Evolutionary conservation across 768 basidiomycete genomes (phyloP), one percentile per base, ranked within the genome.

Genomic region (Pleurotus djamor): DNA sequence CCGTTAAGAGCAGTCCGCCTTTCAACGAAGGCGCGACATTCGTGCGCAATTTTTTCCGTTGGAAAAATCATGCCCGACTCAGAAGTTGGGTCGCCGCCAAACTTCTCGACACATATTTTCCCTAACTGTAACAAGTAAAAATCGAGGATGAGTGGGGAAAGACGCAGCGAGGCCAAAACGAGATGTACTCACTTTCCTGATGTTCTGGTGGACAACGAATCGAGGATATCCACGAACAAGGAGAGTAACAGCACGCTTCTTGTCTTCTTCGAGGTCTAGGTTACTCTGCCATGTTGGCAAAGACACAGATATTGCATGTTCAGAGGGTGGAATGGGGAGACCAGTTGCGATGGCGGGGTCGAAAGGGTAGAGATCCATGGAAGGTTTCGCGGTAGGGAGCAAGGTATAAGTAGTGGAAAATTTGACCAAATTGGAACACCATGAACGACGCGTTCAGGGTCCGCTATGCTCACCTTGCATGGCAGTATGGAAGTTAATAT

Each of bases 231-330:
- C 96, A 3, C 87, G 83, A 44, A 91, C 83, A 95, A 96, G 93
- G 5, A 74, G 76, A 59, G 90, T 82, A 1, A 91, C 68, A 4
- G 98, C 86, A 38, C 94, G 79, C 64, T 88, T 84, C 7, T 91
- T 87, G 14, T 93, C 93, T 66, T 94, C 89, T 72, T 98, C 96
- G 65, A 98, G 98, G 10, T 79, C 95, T 16, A 98, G 85, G 65
- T 89, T 92, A 71, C 98, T 96, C 35, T 76, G 75, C 96, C 96
- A 98, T 34, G 85, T 95, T 0, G 96, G 96, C 1, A 98, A 80
- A 6, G 93, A 95, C n/a, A 96, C 94, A 2, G 94, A 96, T 63
- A 96, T 92, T 10, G 95, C 96, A 66, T 98, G 96, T n/a, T 55
- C 54, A 32, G 16, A 9, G 88, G 85, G 3, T 85, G 89, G 68